Percentiles rank a stretch among this genome's conserved stretches.
These are phyloP conservation scores for Candida sp. DNA, from an alignment of 1,139 yeast genomes.

Conservation along the genomic window DNA sequence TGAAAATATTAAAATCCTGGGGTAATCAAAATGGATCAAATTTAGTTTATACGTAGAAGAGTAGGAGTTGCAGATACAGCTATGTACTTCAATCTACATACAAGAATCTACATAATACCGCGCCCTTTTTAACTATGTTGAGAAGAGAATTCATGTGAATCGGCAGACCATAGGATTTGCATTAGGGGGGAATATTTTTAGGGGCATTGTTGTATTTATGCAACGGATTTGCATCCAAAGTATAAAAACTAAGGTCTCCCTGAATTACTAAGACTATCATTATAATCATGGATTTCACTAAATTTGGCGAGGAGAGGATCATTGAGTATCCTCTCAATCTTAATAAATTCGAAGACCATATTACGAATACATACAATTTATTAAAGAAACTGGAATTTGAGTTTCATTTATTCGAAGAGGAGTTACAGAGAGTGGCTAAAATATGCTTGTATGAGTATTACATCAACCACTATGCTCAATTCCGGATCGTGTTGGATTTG, in stretches of 20 bases:
- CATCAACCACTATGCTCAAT: neutral
- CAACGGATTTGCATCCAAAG: neutral
- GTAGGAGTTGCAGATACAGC: too few species aligned
- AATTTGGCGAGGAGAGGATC: conserved; percentile 1
- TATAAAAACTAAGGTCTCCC: too few species aligned
- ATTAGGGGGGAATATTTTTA: neutral
- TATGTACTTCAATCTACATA: too few species aligned
- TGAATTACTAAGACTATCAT: too few species aligned
- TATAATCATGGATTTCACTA: neutral
- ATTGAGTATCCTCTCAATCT: neutral
- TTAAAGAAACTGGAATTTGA: neutral
- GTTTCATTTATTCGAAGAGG: neutral
- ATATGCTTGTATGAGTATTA: neutral
- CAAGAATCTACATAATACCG: too few species aligned
- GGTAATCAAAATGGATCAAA: too few species aligned
- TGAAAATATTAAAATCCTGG: too few species aligned
- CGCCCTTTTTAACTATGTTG: neutral
- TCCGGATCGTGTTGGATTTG: neutral
- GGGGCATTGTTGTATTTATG: neutral
- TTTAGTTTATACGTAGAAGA: too few species aligned
- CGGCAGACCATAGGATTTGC: neutral
- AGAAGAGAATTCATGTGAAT: neutral
- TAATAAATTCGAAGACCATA: conserved; percentile 1
- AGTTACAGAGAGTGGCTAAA: neutral
- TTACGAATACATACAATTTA: neutral